These are phyloP conservation scores for Cenchrus purpureus DNA, from an alignment of 176 grass and related monocot genomes.

Conservation along the genomic window DNA sequence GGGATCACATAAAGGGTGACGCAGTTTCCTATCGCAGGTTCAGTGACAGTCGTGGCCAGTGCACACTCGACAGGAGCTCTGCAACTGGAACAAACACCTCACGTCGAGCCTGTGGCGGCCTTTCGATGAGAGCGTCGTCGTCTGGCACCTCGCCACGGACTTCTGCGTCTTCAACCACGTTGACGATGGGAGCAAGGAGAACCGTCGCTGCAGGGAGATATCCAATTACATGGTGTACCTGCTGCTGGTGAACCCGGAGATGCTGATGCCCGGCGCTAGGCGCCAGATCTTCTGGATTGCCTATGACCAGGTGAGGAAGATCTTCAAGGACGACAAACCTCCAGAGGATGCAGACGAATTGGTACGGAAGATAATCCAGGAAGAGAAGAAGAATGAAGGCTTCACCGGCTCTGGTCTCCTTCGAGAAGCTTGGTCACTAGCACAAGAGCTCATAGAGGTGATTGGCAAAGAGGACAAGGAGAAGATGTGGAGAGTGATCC, in stretches of 20 bases:
- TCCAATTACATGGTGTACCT: slow-evolving; percentile 8
- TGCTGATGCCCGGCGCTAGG: not conserved
- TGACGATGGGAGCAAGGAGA: not conserved
- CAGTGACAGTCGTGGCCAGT: not conserved
- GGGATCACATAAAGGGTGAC: not conserved
- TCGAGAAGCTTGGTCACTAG: not conserved
- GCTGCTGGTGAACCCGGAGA: not conserved
- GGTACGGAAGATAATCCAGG: not conserved
- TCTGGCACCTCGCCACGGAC: not conserved
- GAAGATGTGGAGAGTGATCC: not conserved
- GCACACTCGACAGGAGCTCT: not conserved
- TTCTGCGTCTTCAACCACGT: not conserved
- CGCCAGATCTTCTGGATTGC: not conserved
- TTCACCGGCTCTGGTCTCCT: not conserved
- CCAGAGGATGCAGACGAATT: not conserved
- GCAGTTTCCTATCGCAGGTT: not conserved
- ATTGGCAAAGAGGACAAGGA: not conserved
- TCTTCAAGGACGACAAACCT: no score
- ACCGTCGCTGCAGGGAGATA: not conserved
- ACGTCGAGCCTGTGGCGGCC: not conserved
- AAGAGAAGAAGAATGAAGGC: not conserved
- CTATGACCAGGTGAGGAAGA: no score
- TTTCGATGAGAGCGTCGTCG: not conserved
- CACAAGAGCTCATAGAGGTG: not conserved
- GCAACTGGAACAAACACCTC: no score